phyloP scores from a whole-genome alignment of 306 rosid species.

The Prunus padus region DNA sequence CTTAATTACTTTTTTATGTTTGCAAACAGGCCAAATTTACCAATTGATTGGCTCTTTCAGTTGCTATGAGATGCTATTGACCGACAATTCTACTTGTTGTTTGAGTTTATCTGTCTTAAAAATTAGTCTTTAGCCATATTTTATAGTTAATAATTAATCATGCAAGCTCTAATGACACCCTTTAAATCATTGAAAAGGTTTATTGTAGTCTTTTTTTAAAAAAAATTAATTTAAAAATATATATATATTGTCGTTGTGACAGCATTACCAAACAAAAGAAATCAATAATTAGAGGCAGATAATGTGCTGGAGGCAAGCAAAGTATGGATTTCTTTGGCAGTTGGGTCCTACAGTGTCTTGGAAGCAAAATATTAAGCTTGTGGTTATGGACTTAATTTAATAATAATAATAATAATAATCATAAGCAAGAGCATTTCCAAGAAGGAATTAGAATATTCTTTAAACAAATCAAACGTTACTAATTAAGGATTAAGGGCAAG shows the following conservation, averaged over 20 bases:
- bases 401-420: neutral
- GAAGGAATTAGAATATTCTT: neutral
- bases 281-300: neutral
- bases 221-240: too few relatives aligned
- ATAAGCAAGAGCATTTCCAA: neutral
- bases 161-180: neutral
- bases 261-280: slow-evolving; percentile 15
- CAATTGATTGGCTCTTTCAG: neutral
- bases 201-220: neutral
- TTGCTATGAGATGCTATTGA: slow-evolving; percentile 11
- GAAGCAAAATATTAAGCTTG: neutral
- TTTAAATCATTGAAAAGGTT: slow-evolving; percentile 9
- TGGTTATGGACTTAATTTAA: neutral
- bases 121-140: neutral
- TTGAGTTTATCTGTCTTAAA: neutral
- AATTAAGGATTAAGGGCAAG: neutral
- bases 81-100: slow-evolving; percentile 19
- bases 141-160: neutral
- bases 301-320: slow-evolving; percentile 13
- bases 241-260: neutral
- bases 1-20: neutral
- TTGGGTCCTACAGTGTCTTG: neutral
- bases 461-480: neutral
- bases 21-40: too few relatives aligned
- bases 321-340: neutral